These are phyloP conservation scores for Beauveria brongniartii DNA, from an alignment of 2,329 filamentous ascomycete species.

Conservation along the genomic window DNA sequence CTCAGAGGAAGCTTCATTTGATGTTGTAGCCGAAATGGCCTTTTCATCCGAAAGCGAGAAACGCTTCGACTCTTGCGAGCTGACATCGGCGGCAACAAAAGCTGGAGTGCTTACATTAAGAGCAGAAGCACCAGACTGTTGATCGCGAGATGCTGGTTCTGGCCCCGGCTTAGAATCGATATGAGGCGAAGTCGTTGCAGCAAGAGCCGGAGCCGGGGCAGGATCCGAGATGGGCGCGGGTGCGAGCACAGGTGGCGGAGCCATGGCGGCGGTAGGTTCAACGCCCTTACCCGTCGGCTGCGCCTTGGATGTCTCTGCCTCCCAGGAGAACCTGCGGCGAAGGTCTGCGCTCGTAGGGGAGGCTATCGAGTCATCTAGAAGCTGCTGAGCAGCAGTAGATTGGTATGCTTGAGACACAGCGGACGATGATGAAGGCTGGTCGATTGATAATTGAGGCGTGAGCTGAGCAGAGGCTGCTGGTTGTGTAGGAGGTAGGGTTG, in stretches of 20 bases:
- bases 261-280: neutral
- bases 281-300: neutral
- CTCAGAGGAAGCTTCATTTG: slow-evolving; percentile 28
- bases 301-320: slow-evolving; percentile 17
- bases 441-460: neutral
- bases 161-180: neutral
- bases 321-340: slow-evolving; percentile 31
- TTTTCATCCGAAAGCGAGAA: slow-evolving; percentile 40
- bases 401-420: neutral
- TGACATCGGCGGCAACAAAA: neutral
- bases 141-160: slow-evolving; percentile 8
- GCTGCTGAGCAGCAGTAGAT: neutral
- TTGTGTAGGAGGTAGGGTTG: neutral
- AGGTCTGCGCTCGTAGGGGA: slow-evolving; percentile 1
- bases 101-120: neutral
- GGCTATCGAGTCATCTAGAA: neutral
- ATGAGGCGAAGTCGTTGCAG: neutral
- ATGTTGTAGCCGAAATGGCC: slow-evolving; percentile 26
- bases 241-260: neutral
- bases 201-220: neutral
- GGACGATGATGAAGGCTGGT: neutral
- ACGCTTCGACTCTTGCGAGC: slow-evolving; percentile 18
- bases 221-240: neutral
- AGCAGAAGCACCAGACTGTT: neutral
- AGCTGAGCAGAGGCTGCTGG: neutral